Evolutionary conservation across 192 early-diverging fungal genomes (phyloP).

Genomic region (Coemansia sp.): DNA sequence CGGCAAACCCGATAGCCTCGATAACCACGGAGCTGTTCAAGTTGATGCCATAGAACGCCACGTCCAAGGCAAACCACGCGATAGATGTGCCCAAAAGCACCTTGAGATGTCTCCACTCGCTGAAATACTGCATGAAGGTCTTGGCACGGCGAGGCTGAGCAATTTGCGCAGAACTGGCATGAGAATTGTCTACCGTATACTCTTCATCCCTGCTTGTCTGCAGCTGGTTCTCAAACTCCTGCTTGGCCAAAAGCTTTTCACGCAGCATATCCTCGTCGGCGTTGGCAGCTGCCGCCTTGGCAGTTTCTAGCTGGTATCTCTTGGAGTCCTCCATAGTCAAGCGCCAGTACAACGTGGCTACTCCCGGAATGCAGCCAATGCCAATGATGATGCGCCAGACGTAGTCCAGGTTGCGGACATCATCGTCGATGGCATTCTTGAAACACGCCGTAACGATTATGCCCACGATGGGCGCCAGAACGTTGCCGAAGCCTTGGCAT

Average conservation of each 20-base stretch:
- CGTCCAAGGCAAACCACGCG: slow-evolving; percentile 76
- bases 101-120: slow-evolving; percentile 61
- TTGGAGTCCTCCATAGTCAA: slow-evolving; percentile 86
- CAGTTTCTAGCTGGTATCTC: slow-evolving; percentile 59
- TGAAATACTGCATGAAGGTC: slow-evolving; percentile 60
- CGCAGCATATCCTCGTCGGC: slow-evolving; percentile 50
- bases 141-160: slow-evolving; percentile 64
- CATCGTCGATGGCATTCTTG: slow-evolving; percentile 66
- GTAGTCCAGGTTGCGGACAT: slow-evolving; percentile 70
- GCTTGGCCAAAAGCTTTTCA: slow-evolving; percentile 40
- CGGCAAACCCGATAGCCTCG: slow-evolving; percentile 65
- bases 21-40: slow-evolving; percentile 77
- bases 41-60: slow-evolving; percentile 82
- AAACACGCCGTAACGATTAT: slow-evolving; percentile 71
- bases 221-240: not conserved
- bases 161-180: slow-evolving; percentile 65
- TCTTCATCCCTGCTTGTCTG: not conserved
- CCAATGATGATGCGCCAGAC: slow-evolving; percentile 91
- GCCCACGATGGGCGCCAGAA: slow-evolving; percentile 74
- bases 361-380: slow-evolving; percentile 78
- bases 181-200: slow-evolving; percentile 20
- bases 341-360: slow-evolving; percentile 86
- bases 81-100: slow-evolving; percentile 73
- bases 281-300: slow-evolving; percentile 37
- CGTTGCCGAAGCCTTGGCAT: slow-evolving; percentile 90